Evolutionary conservation across 345 rosid species (phyloP), one percentile per base, ranked within the genome.

Genomic region (Rhodamnia rubescens): DNA sequence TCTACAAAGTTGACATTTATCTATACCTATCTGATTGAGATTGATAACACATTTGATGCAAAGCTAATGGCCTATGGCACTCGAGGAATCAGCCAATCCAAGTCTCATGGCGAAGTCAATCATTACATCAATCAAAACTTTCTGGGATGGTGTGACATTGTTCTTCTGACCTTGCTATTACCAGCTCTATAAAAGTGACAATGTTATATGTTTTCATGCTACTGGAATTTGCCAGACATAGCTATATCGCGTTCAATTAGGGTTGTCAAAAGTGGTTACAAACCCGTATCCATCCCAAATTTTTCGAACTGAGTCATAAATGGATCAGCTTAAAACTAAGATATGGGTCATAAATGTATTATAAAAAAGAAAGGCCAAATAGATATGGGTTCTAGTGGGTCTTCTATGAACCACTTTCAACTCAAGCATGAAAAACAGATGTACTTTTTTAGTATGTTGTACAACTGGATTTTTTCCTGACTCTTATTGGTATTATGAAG

Each of bases 171-270:
- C 80, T 22, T 69, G 80, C 40, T 69, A 51, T 13, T 12, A 51
- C 53, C 53, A 51, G 53, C 53, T 12, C 15, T 51, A 12, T 12
- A 51, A 12, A 51, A 11, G 53, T 49, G 59, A 74, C 53, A 64
- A 26, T 84, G 85, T 29, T 36, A 15, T 47, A 40, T 81, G 32
- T 21, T 85, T 59, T 85, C 49, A 42, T 61, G 36, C 10, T 36
- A 26, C 85, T 88, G 95, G 99, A 92, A 86, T 83, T 90, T 89
- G 51, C 96, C 93, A 44, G 88, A 80, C 83, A 83, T 94, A 51
- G 64, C 87, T 53, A 53, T 88, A 61, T 89, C 92, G 83, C 80
- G 89, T 75, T 87, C 88, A 56, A 87, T 81, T 85, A 90, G 49
- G 10, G 47, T 1, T 44, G 47, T 44, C 47, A 44, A 44, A 44